Evolutionary conservation across 169 alveolate genomes (phyloP).

Genomic region (Babesia sp.): DNA sequence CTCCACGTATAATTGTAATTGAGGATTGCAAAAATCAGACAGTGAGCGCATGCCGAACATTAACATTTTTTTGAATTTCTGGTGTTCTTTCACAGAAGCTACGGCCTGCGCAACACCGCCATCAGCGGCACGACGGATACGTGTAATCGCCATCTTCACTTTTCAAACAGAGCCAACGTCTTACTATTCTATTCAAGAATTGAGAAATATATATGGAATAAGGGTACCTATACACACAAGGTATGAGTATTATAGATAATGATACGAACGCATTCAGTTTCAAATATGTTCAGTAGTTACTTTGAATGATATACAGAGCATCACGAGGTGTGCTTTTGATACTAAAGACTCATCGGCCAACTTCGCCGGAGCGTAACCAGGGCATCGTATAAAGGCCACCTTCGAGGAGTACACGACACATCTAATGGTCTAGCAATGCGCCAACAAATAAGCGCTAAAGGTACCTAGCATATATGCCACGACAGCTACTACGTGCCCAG

Average conservation of each 20-base stretch:
- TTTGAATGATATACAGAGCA: background rate
- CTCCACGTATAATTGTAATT: constrained; percentile 84
- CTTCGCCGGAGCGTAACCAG: background rate
- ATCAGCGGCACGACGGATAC: constrained; percentile 85
- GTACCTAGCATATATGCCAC: background rate
- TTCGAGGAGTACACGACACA: background rate
- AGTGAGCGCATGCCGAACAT: constrained; percentile 88
- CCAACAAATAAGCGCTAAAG: too few species aligned
- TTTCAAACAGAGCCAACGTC: background rate
- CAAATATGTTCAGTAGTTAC: background rate
- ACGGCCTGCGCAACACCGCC: constrained; percentile 92
- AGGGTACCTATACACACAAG: too few species aligned
- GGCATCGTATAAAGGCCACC: background rate
- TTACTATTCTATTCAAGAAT: too few species aligned
- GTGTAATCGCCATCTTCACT: constrained; percentile 48
- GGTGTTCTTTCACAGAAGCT: constrained; percentile 87
- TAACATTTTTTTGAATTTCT: constrained; percentile 90
- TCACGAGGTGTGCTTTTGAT: background rate
- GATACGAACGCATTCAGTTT: background rate
- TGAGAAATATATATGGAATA: too few species aligned
- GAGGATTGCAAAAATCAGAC: constrained; percentile 88
- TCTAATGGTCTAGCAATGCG: background rate
- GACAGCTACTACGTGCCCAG: background rate
- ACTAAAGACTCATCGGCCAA: background rate
- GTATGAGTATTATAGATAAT: background rate